A percentile compares a stretch with the other conserved stretches of the same genome.
These are phyloP conservation scores for Apocynum venetum DNA, from an alignment of 257 asterid genomes.

Conservation along the genomic window DNA sequence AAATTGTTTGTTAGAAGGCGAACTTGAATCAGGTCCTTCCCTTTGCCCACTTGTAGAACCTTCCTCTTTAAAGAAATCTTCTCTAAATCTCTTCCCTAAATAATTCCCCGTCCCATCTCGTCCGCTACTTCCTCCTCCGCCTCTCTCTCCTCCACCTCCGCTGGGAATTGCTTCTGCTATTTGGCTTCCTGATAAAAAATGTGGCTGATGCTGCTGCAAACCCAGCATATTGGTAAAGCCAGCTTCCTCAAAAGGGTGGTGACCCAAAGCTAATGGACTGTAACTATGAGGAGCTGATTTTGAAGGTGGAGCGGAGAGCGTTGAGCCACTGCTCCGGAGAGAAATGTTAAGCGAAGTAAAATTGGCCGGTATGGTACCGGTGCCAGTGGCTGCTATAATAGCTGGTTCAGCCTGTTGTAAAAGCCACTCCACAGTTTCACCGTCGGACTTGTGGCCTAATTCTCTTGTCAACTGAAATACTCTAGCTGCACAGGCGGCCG, in stretches of 20 bases:
- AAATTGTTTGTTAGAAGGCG: slow-evolving; percentile 56
- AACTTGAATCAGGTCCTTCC: slow-evolving; percentile 38
- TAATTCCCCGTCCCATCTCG: slow-evolving; percentile 49
- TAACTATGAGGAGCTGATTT: slow-evolving; percentile 30
- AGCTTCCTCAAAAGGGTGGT: slow-evolving; percentile 44
- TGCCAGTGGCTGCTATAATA: slow-evolving; percentile 72
- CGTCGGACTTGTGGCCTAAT: slow-evolving; percentile 69
- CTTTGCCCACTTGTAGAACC: slow-evolving; percentile 31
- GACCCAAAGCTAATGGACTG: slow-evolving; percentile 50
- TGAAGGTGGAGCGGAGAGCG: slow-evolving; percentile 58
- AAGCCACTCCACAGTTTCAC: slow-evolving; percentile 80
- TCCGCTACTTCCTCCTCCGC: slow-evolving; percentile 28
- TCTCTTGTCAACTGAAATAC: slow-evolving; percentile 72
- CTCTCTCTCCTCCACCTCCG: slow-evolving; percentile 32
- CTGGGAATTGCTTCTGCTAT: slow-evolving; percentile 31
- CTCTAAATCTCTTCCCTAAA: slow-evolving; percentile 62
- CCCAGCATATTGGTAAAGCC: slow-evolving; percentile 66
- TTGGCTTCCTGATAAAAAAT: slow-evolving; percentile 38
- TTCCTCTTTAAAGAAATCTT: slow-evolving; percentile 63
- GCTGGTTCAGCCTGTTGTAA: slow-evolving; percentile 80
- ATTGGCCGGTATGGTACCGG: slow-evolving; percentile 79
- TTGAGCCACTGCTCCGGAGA: slow-evolving; percentile 62
- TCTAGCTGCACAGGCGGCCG: slow-evolving; percentile 81
- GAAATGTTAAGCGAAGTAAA: slow-evolving; percentile 61
- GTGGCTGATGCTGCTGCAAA: slow-evolving; percentile 37